phyloP scores from a whole-genome alignment of 306 rosid species.

The Cajanus cajan region DNA sequence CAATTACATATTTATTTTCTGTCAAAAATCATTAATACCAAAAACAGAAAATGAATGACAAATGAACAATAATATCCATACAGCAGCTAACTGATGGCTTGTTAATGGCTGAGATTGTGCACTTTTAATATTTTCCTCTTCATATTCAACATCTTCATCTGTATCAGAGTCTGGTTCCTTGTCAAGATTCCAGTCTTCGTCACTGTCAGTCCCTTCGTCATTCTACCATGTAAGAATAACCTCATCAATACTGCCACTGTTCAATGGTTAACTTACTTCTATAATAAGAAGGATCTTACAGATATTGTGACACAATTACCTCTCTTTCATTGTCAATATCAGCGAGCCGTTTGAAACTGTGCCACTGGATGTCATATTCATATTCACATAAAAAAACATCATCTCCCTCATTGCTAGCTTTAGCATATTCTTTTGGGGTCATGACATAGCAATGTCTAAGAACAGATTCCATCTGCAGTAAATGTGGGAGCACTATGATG shows the following conservation, averaged over 20 bases:
- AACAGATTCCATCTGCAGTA: slow-evolving; percentile 76
- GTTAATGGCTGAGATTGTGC: slow-evolving; percentile 41
- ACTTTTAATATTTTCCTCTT: slow-evolving; percentile 53
- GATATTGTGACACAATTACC: slow-evolving; percentile 43
- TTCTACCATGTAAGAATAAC: slow-evolving; percentile 48
- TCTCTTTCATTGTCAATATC: slow-evolving; percentile 60
- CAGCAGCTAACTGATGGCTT: slow-evolving; percentile 71
- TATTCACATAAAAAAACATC: slow-evolving; percentile 86
- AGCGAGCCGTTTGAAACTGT: slow-evolving; percentile 83
- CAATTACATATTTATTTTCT: slow-evolving; percentile 22
- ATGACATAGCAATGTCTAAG: slow-evolving; percentile 73
- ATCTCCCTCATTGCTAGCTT: slow-evolving; percentile 75
- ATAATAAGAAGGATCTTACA: slow-evolving; percentile 10
- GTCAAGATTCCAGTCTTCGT: slow-evolving; percentile 70
- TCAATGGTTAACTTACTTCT: slow-evolving; percentile 15
- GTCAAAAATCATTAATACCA: slow-evolving; percentile 31
- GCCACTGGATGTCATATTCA: slow-evolving; percentile 88
- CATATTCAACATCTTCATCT: slow-evolving; percentile 69
- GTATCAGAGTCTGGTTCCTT: slow-evolving; percentile 60
- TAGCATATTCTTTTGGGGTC: slow-evolving; percentile 76
- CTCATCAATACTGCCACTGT: not conserved
- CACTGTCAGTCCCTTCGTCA: slow-evolving; percentile 58
- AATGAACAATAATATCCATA: slow-evolving; percentile 44
- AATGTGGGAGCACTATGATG: slow-evolving; percentile 18
- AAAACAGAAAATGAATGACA: not conserved